These are phyloP conservation scores for Tricholoma flavovirens DNA, from an alignment of 768 basidiomycete species.

Conservation along the genomic window DNA sequence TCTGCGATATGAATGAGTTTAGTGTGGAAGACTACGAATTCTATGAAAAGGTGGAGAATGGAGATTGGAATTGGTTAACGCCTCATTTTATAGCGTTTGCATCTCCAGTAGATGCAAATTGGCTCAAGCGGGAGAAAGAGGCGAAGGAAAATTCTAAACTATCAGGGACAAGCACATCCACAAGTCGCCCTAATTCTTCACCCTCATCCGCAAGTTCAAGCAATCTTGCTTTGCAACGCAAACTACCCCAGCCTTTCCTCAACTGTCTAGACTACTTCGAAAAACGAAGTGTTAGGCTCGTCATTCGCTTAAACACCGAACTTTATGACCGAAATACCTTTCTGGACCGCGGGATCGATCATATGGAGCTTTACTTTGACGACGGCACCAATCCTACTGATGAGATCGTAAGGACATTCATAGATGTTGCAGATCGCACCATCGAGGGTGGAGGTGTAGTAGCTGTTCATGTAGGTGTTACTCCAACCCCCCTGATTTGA, in stretches of 20 bases:
- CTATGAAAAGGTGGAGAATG: constrained; percentile 94
- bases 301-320: constrained; percentile 90
- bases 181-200: constrained; percentile 12
- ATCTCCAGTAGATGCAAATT: constrained; percentile 77
- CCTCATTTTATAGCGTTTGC: constrained; percentile 93
- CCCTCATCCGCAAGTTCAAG: constrained; percentile 27
- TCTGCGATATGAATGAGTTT: constrained; percentile 94
- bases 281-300: constrained; percentile 79
- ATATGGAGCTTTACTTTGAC: constrained; percentile 93
- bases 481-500: constrained; percentile 10
- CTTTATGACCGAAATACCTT: constrained; percentile 83
- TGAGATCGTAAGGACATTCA: constrained; percentile 89
- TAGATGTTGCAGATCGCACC: constrained; percentile 75
- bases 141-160: constrained; percentile 39
- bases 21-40: constrained; percentile 88
- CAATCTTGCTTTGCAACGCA: constrained; percentile 65
- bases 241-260: constrained; percentile 72
- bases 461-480: constrained; percentile 72
- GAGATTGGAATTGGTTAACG: constrained; percentile 95
- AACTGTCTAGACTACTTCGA: constrained; percentile 95
- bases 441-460: constrained; percentile 78
- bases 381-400: constrained; percentile 98
- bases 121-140: constrained; percentile 74
- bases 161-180: constrained; percentile 15
- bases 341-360: constrained; percentile 78